Base-by-base conservation (phyloP, 1,139 yeast species). In the Blastobotrys persicus region DNA sequence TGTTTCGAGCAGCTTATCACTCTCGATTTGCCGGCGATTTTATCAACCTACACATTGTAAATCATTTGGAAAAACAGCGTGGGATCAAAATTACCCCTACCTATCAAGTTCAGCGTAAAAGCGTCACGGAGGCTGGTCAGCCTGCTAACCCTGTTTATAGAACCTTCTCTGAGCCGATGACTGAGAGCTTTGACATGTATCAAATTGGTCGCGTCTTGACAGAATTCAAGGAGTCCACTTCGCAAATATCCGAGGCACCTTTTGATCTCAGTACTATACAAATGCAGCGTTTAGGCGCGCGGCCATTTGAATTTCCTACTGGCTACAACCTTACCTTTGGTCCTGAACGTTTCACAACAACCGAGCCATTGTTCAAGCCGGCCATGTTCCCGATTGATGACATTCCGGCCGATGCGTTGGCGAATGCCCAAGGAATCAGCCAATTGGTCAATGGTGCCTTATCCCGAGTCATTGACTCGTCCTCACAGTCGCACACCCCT, bases 261-360 rank as follows among this genome's bases (percentile, higher is more conserved):
- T 61, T 61, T 52, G 26, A 40, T 51, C 59, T 20, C 58, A 56
- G 28, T 55, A 57, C 3, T 54, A 57, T 26, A 50, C 58, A 35
- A 53, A 62, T 55, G 60, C 44, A 49, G 57, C 23, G 59, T 61
- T 14, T 33, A 2, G 38, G 44, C 31, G 34, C 40, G 26, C 74
- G 96, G 52, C 72, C 81, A 40, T 88, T 87, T 65, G 98, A 92
- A 68, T 75, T 92, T 48, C 97, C 98, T 12, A 84, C 88, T 58
- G 87, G 86, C 1, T 76, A 77, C 59, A 76, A 76, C 47, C 62
- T 81, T 31, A 73, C 77, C 20, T 77, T 83, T 57, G 80, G 78
- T 9, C 73, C 80, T 12, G 95, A 89, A 57, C 74, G 98, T 53
- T 81, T 76, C 58, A 75, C 78, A 45, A 70, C 88, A 54, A 87